These are phyloP conservation scores for Didymella lethalis DNA, from an alignment of 2,329 filamentous ascomycete species.

Conservation along the genomic window DNA sequence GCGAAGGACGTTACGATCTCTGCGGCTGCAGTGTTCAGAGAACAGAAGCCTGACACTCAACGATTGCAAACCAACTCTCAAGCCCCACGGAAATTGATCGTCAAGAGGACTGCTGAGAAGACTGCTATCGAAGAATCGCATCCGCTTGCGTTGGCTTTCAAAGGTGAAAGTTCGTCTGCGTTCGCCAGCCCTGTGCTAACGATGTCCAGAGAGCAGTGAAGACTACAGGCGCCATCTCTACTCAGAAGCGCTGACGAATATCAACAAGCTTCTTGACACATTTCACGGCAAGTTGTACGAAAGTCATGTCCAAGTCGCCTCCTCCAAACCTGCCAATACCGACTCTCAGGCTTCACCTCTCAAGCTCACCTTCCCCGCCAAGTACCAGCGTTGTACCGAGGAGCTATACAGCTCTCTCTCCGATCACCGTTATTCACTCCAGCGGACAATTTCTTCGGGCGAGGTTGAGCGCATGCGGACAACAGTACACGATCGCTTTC, in stretches of 20 bases:
- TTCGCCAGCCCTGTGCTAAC: constrained; percentile 15
- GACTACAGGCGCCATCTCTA: constrained; percentile 40
- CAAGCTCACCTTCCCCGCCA: constrained; percentile 28
- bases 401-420: constrained; percentile 35
- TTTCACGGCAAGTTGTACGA: constrained; percentile 25
- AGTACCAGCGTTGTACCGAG: constrained; percentile 28
- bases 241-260: constrained; percentile 23
- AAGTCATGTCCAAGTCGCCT: constrained; percentile 24
- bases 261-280: constrained; percentile 32
- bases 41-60: constrained; percentile 9
- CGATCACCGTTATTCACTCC: constrained; percentile 22
- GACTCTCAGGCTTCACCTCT: constrained; percentile 18
- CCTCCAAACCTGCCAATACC: constrained; percentile 13
- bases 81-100: constrained; percentile 19
- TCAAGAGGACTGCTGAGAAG: constrained; percentile 12
- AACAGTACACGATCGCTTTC: constrained; percentile 33
- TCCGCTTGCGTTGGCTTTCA: constrained; percentile 40
- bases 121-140: constrained; percentile 23
- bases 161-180: constrained; percentile 27
- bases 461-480: constrained; percentile 16
- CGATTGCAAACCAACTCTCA: constrained; percentile 17
- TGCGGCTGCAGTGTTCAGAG: constrained; percentile 37
- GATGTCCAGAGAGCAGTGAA: constrained; percentile 34
- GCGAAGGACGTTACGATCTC: constrained; percentile 27
- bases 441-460: constrained; percentile 21